Evolutionary conservation across 2,329 filamentous ascomycete species (phyloP).

Genomic region (Monosporascus sp.): DNA sequence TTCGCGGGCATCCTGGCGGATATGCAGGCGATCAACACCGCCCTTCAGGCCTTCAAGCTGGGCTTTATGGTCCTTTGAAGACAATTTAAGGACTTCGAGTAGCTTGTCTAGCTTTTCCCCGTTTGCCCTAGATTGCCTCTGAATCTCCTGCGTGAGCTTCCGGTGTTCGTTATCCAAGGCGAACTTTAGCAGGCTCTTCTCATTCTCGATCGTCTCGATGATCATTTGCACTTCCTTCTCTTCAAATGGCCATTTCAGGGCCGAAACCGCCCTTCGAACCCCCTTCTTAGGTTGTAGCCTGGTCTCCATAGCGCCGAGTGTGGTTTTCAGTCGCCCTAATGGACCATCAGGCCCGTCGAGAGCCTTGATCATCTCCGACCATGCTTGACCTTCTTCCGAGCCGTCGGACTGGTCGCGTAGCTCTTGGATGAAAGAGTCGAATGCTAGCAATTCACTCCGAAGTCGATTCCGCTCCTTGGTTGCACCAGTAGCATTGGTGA

Average conservation of each 20-base stretch:
- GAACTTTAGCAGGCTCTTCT: conserved; percentile 5
- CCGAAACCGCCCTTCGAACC: background rate
- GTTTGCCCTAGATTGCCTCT: background rate
- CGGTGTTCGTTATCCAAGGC: conserved; percentile 1
- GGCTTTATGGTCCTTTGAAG: too few relatives aligned
- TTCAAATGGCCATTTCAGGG: conserved; percentile 14
- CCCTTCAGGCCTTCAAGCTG: too few relatives aligned
- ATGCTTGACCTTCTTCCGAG: conserved; percentile 10
- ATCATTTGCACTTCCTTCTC: conserved; percentile 16
- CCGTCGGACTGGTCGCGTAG: conserved; percentile 13
- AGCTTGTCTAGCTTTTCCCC: background rate
- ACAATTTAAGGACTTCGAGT: background rate
- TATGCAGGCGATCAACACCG: too few relatives aligned
- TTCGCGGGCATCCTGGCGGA: too few relatives aligned
- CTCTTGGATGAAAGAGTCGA: conserved; percentile 12
- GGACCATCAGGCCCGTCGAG: conserved; percentile 14
- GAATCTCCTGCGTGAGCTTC: background rate
- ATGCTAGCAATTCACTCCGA: conserved; percentile 10
- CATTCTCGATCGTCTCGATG: conserved; percentile 5
- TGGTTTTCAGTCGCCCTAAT: conserved; percentile 5
- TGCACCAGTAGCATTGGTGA: conserved; percentile 9
- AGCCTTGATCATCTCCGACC: conserved; percentile 13
- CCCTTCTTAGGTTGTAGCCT: conserved; percentile 10
- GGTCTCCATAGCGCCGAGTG: conserved; percentile 6
- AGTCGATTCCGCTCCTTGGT: conserved; percentile 10